Evolutionary conservation across 306 rosid species (phyloP), one percentile per base, ranked within the genome.

Genomic region (Alnus glutinosa): DNA sequence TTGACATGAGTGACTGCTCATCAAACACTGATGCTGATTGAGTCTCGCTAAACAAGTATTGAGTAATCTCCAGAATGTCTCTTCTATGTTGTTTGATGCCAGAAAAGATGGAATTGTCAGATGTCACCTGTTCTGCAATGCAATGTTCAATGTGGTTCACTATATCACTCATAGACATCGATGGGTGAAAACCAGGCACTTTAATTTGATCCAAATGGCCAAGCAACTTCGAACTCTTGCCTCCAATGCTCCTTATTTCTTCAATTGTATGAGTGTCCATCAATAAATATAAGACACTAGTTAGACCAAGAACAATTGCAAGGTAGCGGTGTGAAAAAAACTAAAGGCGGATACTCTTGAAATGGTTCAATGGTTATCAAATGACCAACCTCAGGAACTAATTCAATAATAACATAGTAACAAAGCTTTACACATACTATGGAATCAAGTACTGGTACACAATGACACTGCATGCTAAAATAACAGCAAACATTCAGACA

Each of bases 141-240:
- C 93, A 92, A 48, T 89, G 51, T 63, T 83, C 91, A 23, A 92
- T 85, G 82, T 88, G 96, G 83, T 37, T 88, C 7, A 88, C 89
- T 8, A 92, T 70, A 86, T 92, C 96, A 8, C 86, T 86, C 93
- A 88, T 86, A 28, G 97, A 92, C 92, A 92, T 90, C 0, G 91
- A 90, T 13, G 91, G 80, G 32, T 82, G 87, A 68, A 90, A 86
- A 67, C 93, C 92, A 2, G 93, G 91, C 67, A 90, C 84, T 83
- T 83, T 90, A 5, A 90, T 88, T 79, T 88, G 91, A 76, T 89
- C 85, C 79, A 87, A 84, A 44, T 83, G 87, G 77, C 78, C 81
- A 7, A 80, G 86, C 37, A 83, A 70, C 89, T 85, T 90, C 52
- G 84, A 58, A 36, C 86, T 85, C 50, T 83, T 82, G 0, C 80